phyloP scores from a whole-genome alignment of 1,139 yeast genomes.

The Pichiaceae sp. region DNA sequence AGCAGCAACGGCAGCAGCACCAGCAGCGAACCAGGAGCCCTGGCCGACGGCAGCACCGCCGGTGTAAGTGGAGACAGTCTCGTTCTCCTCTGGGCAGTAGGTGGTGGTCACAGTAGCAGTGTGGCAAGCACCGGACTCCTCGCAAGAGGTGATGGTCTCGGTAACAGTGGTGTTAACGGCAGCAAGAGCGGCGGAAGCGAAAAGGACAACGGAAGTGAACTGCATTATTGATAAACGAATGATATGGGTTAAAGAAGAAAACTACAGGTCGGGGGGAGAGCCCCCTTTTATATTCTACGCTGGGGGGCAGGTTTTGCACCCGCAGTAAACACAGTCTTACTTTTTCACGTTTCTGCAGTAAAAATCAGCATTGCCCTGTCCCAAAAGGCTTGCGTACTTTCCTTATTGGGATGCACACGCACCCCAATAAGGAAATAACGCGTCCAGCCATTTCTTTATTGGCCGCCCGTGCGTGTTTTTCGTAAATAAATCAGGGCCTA shows the following conservation, averaged over 20 bases:
- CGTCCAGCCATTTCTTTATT: no score
- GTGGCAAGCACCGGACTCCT: constrained; percentile 14
- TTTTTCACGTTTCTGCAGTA: no score
- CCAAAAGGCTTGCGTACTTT: no score
- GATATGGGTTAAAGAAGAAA: constrained; percentile 4
- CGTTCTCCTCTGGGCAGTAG: constrained; percentile 25
- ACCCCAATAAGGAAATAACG: no score
- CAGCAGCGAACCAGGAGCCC: constrained; percentile 23
- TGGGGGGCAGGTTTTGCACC: no score
- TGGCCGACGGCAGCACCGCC: constrained; percentile 26
- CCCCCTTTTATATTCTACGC: not conserved
- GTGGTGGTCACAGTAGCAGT: constrained; percentile 12
- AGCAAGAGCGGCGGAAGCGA: constrained; percentile 23
- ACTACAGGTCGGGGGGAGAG: constrained; percentile 2
- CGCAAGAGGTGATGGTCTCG: constrained; percentile 25
- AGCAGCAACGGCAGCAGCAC: constrained; percentile 31
- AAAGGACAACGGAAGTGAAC: constrained; percentile 27
- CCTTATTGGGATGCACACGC: no score
- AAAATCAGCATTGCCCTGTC: no score
- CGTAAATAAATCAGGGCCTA: no score
- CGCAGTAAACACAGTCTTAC: no score
- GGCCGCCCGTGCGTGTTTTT: no score
- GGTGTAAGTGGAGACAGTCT: constrained; percentile 22
- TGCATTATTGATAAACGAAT: constrained; percentile 23
- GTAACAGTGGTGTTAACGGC: constrained; percentile 14